Evolutionary conservation across 2,329 filamentous ascomycete genomes (phyloP).

Genomic region (Colletotrichum camelliae): DNA sequence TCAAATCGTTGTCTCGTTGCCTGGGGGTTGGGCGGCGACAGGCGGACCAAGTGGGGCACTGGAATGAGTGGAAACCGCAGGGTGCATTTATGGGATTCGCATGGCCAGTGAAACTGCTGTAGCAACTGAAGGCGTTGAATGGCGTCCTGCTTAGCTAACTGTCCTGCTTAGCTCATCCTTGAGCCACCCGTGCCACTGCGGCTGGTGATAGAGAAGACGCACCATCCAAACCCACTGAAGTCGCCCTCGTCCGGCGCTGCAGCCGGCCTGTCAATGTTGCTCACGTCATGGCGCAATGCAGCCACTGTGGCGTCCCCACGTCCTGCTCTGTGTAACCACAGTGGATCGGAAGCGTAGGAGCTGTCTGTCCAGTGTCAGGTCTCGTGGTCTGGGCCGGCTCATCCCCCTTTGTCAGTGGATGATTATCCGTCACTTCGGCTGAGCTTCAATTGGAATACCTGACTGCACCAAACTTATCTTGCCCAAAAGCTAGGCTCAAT

Average conservation of each 20-base stretch:
- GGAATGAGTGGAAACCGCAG: conserved; percentile 3
- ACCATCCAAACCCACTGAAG: neutral
- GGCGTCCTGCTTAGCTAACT: neutral
- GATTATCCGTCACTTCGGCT: neutral
- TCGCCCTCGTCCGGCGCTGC: neutral
- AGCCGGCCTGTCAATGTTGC: neutral
- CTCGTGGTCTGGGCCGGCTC: neutral
- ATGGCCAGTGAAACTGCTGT: neutral
- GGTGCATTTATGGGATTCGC: neutral
- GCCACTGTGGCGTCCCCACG: conserved; percentile 3
- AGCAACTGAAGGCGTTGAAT: neutral
- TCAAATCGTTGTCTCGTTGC: conserved; percentile 18
- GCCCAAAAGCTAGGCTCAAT: neutral
- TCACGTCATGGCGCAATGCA: neutral
- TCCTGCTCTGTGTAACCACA: neutral
- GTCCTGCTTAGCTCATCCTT: neutral
- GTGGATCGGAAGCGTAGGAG: neutral
- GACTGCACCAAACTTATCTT: neutral
- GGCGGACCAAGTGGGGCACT: neutral
- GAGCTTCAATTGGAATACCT: neutral
- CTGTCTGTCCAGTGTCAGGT: neutral
- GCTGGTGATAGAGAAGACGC: neutral
- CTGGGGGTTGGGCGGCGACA: conserved; percentile 6
- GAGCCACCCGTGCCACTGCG: neutral
- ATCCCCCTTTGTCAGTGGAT: neutral